These are phyloP conservation scores for Voacanga thouarsii DNA, from an alignment of 257 asterid genomes.

Conservation along the genomic window DNA sequence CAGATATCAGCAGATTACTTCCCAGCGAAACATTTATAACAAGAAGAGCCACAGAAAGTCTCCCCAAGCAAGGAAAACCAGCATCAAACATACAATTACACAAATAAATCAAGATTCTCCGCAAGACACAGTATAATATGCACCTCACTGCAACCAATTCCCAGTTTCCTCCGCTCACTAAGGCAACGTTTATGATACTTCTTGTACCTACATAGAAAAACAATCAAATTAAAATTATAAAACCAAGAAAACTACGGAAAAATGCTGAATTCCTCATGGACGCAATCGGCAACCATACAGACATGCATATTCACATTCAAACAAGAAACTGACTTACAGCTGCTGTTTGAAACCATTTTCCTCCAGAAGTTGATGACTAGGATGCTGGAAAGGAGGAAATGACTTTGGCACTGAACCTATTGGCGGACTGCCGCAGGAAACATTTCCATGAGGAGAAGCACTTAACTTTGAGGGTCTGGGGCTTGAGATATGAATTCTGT, in stretches of 20 bases:
- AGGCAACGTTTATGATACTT: constrained; percentile 78
- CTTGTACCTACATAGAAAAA: constrained; percentile 54
- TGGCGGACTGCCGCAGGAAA: constrained; percentile 67
- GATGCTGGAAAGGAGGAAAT: constrained; percentile 84
- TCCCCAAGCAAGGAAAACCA: not conserved
- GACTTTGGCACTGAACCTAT: constrained; percentile 82
- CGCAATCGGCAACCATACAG: not conserved
- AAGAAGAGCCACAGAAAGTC: too few relatives aligned
- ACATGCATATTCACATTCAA: not conserved
- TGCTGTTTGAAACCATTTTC: constrained; percentile 96
- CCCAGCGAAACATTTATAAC: not conserved
- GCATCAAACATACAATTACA: not conserved
- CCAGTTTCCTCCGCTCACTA: constrained; percentile 75
- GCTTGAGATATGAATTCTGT: constrained; percentile 36
- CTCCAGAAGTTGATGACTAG: constrained; percentile 82
- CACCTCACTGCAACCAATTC: constrained; percentile 96
- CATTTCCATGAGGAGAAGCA: constrained; percentile 67
- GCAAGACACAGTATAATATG: constrained; percentile 5
- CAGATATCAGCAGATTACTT: not conserved
- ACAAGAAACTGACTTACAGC: constrained; percentile 47
- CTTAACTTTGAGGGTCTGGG: constrained; percentile 60
- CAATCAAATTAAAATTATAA: constrained; percentile 15
- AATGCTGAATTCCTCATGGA: not conserved
- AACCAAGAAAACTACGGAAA: not conserved
- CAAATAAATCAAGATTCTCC: not conserved